A percentile compares a stretch with the other conserved stretches of the same genome.
These are phyloP conservation scores for Kluyveromyces aestuarii DNA, from an alignment of 805 yeast genomes.

Conservation along the genomic window DNA sequence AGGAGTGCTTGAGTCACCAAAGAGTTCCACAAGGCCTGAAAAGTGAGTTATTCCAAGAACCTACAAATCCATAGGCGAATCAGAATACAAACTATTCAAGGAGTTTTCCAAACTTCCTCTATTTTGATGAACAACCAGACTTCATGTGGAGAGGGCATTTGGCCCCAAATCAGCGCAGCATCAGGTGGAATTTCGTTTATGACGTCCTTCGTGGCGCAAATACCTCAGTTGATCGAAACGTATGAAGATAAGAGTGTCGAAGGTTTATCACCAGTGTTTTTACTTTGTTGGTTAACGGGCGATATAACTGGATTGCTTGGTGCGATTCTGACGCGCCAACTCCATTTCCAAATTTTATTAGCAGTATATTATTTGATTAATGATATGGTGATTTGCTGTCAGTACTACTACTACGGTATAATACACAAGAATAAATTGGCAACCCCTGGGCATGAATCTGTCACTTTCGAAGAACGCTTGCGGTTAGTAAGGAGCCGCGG, in stretches of 20 bases:
- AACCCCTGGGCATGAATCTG: constrained; percentile 28
- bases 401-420: constrained; percentile 58
- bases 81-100: not conserved
- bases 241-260: constrained; percentile 49
- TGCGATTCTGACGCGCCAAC: constrained; percentile 64
- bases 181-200: constrained; percentile 39
- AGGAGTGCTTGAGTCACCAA: too few relatives aligned
- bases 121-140: not conserved
- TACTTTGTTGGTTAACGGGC: constrained; percentile 37
- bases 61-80: not conserved
- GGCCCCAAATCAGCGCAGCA: constrained; percentile 26
- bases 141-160: constrained; percentile 10
- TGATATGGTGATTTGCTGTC: constrained; percentile 59
- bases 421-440: constrained; percentile 24
- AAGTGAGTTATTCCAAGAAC: not conserved
- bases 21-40: not conserved
- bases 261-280: constrained; percentile 46
- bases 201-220: constrained; percentile 39
- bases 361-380: constrained; percentile 67
- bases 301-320: constrained; percentile 52
- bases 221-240: constrained; percentile 51
- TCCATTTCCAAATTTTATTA: constrained; percentile 69
- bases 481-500: constrained; percentile 6
- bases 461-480: constrained; percentile 10
- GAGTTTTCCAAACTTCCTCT: not conserved